Conservation (phyloP, 768 basidiomycete species). For the Amanita polypyramis region DNA sequence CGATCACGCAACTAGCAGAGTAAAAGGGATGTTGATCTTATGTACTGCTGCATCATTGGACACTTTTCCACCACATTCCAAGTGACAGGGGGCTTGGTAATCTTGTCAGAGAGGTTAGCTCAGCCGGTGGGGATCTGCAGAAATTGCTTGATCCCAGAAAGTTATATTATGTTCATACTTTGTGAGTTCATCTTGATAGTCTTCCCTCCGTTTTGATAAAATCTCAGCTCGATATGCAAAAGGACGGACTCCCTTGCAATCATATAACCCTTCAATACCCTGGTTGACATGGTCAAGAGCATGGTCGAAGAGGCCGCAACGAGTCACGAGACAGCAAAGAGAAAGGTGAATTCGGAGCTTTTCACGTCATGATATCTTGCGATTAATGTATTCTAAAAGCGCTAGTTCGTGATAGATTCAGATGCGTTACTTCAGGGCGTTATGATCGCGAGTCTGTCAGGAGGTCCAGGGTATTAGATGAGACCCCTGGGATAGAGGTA, state of each 20-base stretch:
- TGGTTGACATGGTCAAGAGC: conserved; percentile 14
- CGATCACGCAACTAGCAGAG: neutral
- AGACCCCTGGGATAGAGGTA: neutral
- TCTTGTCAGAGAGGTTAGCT: conserved; percentile 12
- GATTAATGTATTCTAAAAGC: conserved; percentile 3
- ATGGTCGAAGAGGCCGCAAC: conserved; percentile 13
- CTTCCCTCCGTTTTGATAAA: neutral
- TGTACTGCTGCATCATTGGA: conserved; percentile 16
- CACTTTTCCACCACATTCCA: conserved; percentile 15
- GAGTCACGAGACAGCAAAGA: conserved; percentile 12
- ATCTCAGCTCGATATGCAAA: conserved; percentile 2
- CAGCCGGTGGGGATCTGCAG: conserved; percentile 4
- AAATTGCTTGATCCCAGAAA: conserved; percentile 14
- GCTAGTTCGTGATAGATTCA: conserved; percentile 5
- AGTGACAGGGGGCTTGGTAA: conserved; percentile 6
- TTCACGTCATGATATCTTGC: neutral
- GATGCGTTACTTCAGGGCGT: neutral
- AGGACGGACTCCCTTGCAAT: conserved; percentile 2
- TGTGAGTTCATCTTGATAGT: conserved; percentile 14
- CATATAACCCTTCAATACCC: conserved; percentile 9
- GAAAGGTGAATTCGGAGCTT: neutral
- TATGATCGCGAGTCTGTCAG: neutral
- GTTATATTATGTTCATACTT: conserved; percentile 17
- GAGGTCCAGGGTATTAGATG: neutral
- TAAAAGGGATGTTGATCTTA: conserved; percentile 10